Base-by-base conservation (phyloP, 2,329 filamentous ascomycete genomes). In the Fusarium continuum region DNA sequence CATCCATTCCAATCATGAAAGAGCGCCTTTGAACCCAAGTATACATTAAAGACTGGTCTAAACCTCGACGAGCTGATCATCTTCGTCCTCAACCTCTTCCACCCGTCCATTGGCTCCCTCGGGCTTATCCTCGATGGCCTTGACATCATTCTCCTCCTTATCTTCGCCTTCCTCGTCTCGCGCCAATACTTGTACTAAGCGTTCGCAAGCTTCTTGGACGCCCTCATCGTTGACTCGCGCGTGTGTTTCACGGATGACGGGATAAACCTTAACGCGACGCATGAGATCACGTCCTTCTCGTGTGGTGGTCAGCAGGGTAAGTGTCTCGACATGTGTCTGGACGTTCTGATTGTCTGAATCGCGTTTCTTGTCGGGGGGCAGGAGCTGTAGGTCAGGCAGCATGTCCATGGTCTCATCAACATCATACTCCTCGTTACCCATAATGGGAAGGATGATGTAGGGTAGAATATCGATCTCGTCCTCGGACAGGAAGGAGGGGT, bases 131-230 rank as follows among this genome's bases (percentile, higher is more conserved):
- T 66, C 54, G 4, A 55, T 55, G 2, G 50, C 77, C 46, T 80
- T 72, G 40, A 68, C 70, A 34, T 77, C 80, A 5, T 65, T 47
- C 20, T 43, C 55, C 19, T 31, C 76, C 45, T 80, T 72, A 4
- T 66, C 72, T 13, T 78, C 80, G 7, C 66, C 72, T 8, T 79
- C 88, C 73, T 95, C 93, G 38, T 93, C 91, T 52, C 91, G 83
- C 87, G 93, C 92, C 59, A 97, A 75, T 7, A 97, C 88, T 73
- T 99, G 92, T 40, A 99, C 95, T 47, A 98, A 74, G 53, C 95
- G 84, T 75, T 98, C 95, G 70, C 91, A 96, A 1, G 88, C 91
- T 68, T 97, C 93, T 65, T 85, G 83, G 3, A 98, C 91, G 14
- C 83, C 88, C 39, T 96, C 92, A 71, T 97, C 83, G 19, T 93